Percentiles rank a stretch among this genome's conserved stretches.
These are phyloP conservation scores for Yamadazyma triangularis DNA, from an alignment of 1,139 yeast species.

Conservation along the genomic window DNA sequence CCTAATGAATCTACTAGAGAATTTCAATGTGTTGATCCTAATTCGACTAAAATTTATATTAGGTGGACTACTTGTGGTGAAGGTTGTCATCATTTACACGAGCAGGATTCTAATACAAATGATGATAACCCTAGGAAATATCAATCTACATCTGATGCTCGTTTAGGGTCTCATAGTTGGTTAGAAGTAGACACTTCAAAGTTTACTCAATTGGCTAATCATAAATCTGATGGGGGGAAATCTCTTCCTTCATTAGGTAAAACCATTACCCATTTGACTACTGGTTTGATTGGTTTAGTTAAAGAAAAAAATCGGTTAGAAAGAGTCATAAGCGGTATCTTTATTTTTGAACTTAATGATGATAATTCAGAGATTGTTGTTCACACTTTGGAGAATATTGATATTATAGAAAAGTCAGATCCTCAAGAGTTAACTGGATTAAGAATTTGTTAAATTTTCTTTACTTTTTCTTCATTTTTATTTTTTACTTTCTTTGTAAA, in stretches of 20 bases:
- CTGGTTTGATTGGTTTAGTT: slow-evolving; percentile 29
- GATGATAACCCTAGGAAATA: slow-evolving; percentile 8
- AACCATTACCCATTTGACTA: slow-evolving; percentile 19
- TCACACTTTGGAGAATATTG: slow-evolving; percentile 77
- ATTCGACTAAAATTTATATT: slow-evolving; percentile 50
- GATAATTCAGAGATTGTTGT: slow-evolving; percentile 55
- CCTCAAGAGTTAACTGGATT: slow-evolving; percentile 26
- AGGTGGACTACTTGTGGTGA: slow-evolving; percentile 62
- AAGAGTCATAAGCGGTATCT: slow-evolving; percentile 61
- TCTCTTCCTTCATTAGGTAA: slow-evolving; percentile 5
- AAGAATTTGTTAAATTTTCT: slow-evolving; percentile 25
- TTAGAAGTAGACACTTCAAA: slow-evolving; percentile 27
- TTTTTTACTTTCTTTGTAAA: slow-evolving; percentile 6
- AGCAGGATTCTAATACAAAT: slow-evolving; percentile 3
- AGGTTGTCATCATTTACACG: slow-evolving; percentile 42
- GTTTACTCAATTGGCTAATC: slow-evolving; percentile 1
- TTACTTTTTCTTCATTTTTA: slow-evolving; percentile 11
- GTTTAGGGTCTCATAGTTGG: slow-evolving; percentile 37
- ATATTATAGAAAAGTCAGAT: slow-evolving; percentile 49
- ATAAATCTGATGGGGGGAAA: slow-evolving; percentile 1
- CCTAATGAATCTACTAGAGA: slow-evolving; percentile 16
- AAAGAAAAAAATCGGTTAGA: slow-evolving; percentile 34
- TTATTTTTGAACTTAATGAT: slow-evolving; percentile 67
- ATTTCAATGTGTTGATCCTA: slow-evolving; percentile 30
- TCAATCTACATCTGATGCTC: slow-evolving; percentile 35